phyloP scores from a whole-genome alignment of 495 filamentous ascomycete genomes.

The Penicillium cataractarum region DNA sequence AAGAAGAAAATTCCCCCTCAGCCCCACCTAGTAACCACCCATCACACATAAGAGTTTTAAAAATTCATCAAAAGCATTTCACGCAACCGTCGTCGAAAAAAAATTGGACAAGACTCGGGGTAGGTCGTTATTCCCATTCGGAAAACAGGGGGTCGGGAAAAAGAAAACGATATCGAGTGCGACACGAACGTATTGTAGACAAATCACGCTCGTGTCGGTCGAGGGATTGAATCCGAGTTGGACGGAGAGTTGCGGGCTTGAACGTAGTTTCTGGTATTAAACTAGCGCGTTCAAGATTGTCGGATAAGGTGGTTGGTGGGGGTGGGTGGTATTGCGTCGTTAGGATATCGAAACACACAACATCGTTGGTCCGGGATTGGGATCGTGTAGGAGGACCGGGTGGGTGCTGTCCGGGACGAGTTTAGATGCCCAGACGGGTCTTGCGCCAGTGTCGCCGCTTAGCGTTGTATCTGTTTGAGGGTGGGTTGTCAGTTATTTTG shows the following conservation, averaged over 20 bases:
- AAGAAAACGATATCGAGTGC: not conserved
- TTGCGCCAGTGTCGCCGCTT: conserved; percentile 99
- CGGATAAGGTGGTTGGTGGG: conserved; percentile 13
- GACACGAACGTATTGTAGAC: not conserved
- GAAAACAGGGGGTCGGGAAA: not conserved
- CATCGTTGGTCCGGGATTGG: conserved; percentile 20
- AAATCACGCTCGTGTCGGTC: not conserved
- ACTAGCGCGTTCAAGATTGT: conserved; percentile 33
- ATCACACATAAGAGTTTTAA: not conserved
- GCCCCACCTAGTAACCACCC: conserved; percentile 2
- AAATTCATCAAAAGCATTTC: conserved; percentile 7
- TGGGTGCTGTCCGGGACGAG: conserved; percentile 21
- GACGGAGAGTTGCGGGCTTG: conserved; percentile 11
- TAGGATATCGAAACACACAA: conserved; percentile 29
- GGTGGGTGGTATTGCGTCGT: conserved; percentile 27
- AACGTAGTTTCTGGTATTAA: conserved; percentile 22
- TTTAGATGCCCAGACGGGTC: conserved; percentile 97
- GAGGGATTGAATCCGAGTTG: not conserved
- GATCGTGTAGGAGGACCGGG: conserved; percentile 17
- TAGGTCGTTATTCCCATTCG: conserved; percentile 10
- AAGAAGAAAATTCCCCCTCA: conserved; percentile 10
- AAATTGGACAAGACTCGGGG: not conserved
- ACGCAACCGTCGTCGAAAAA: conserved; percentile 1
- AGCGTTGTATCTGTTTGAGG: conserved; percentile 86
- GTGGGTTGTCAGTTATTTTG: conserved; percentile 9